Conservation (phyloP, 139 green algal species). For the Diplosphaera chodatii region DNA sequence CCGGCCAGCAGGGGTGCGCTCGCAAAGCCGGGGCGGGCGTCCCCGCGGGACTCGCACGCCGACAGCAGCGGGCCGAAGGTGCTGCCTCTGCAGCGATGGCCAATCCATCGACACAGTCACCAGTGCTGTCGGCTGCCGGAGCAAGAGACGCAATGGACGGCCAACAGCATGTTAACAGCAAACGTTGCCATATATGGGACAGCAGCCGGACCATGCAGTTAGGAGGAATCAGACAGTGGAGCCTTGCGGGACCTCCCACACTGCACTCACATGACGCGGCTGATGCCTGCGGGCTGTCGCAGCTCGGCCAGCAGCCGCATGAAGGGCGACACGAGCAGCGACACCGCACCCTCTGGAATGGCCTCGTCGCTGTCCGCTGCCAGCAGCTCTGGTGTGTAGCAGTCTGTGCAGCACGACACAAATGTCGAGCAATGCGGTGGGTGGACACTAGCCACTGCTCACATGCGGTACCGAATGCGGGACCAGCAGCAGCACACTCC, state of each 20-base stretch:
- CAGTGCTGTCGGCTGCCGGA: no score
- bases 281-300: slow-evolving; percentile 22
- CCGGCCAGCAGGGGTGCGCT: slow-evolving; percentile 11
- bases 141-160: no score
- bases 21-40: background rate
- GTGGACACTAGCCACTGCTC: no score
- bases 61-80: background rate
- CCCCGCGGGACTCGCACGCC: background rate
- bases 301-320: slow-evolving; percentile 12
- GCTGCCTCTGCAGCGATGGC: background rate
- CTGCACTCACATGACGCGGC: slow-evolving; percentile 31
- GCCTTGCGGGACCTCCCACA: no score
- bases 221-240: no score
- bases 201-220: no score
- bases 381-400: slow-evolving; percentile 68
- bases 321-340: slow-evolving; percentile 57
- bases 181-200: no score
- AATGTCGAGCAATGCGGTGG: no score
- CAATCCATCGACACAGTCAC: no score
- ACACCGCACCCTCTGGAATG: slow-evolving; percentile 16
- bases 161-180: no score
- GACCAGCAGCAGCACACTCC: no score
- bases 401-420: slow-evolving; percentile 28
- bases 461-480: no score
- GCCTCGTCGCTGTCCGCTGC: background rate